Evolutionary conservation across 2,329 filamentous ascomycete species (phyloP), one percentile per base, ranked within the genome.

Genomic region (Aotearoamyces nothofagi): DNA sequence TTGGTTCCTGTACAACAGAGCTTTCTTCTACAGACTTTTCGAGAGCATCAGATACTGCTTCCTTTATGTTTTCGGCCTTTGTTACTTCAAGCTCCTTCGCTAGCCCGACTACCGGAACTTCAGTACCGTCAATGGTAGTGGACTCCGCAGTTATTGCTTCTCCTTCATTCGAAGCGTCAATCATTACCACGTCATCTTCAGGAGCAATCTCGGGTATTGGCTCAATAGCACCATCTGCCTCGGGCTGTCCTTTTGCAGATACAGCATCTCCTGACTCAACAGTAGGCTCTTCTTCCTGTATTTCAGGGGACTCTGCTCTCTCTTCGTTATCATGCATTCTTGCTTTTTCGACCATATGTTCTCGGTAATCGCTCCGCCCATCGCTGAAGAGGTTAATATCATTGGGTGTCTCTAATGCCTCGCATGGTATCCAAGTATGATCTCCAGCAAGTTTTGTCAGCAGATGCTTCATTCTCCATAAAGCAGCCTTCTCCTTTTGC

Each of bases 371-470:
- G n/a, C 44, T 40, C n/a, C 35, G 32, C 15, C 45, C 44, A 28
- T 50, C 44, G 10, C 43, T 36, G 27, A 51, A 77, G 2, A 73
- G 48, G 19, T 65, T 57, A 30, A 60, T 52, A 40, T 77, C 69
- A 39, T 67, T 58, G 4, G 63, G 55, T 1, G 62, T 62, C 20
- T 72, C 53, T 53, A 76, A 65, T 38, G 60, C 55, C 26, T 62
- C 61, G 43, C 69, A 74, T 5, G 70, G 69, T 24, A 66, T 62
- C 71, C 72, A 77, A 9, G 69, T 71, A 37, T 74, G 69, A 48
- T 92, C 82, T 17, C 82, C 82, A 27, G 78, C 71, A 6, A 90
- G 61, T 38, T 69, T 69, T 17, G 76, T 78, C 39, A 82, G 63
- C 28, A 90, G 55, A 39, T 77, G 70, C 47, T 82, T 82, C 26